Conservation (phyloP, 2,329 filamentous ascomycete genomes). For the Hypoxylon sp. region DNA sequence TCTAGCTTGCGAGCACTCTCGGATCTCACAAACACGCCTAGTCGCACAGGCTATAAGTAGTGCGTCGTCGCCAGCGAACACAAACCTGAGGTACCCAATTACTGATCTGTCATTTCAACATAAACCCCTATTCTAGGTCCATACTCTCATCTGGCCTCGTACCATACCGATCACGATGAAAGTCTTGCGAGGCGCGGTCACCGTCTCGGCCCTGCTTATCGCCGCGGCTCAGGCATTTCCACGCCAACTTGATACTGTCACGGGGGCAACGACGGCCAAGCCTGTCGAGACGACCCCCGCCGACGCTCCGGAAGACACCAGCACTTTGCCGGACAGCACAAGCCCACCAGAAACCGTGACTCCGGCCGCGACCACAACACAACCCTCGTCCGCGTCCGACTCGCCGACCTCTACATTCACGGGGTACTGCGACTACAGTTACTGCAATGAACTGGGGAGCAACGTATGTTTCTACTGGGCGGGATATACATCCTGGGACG, state of each 20-base stretch:
- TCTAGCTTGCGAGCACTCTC: background rate
- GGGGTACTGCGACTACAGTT: constrained; percentile 46
- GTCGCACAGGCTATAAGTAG: background rate
- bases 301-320: background rate
- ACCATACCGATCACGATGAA: constrained; percentile 2
- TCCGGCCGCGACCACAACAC: constrained; percentile 2
- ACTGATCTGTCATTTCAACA: too few species aligned
- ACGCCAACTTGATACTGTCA: background rate
- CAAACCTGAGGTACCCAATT: too few species aligned
- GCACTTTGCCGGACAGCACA: background rate
- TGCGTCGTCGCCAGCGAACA: background rate
- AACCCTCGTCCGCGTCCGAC: constrained; percentile 4
- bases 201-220: constrained; percentile 1
- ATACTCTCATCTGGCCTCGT: background rate
- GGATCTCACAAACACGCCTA: too few species aligned
- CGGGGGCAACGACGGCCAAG: background rate
- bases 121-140: background rate
- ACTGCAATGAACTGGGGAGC: constrained; percentile 42
- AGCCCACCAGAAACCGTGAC: constrained; percentile 11
- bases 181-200: background rate
- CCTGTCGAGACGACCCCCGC: background rate
- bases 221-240: constrained; percentile 11
- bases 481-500: constrained; percentile 49
- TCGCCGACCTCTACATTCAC: constrained; percentile 7
- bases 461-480: constrained; percentile 50